Evolutionary conservation across 768 basidiomycete genomes (phyloP).

Genomic region (Lactifluus hygrophoroides): DNA sequence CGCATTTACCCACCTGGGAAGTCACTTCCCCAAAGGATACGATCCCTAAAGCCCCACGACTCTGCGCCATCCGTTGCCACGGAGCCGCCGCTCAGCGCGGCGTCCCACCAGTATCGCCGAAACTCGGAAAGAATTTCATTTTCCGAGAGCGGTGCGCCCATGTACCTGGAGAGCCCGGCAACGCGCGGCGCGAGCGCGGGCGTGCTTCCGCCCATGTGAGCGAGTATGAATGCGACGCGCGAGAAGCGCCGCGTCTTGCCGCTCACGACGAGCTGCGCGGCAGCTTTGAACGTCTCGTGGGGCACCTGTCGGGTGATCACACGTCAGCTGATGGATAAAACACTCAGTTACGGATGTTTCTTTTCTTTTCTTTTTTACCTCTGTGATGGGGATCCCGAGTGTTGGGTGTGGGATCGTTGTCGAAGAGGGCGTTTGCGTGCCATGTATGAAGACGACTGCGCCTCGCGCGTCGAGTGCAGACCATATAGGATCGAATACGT

Average conservation of each 20-base stretch:
- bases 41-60: slow-evolving; percentile 40
- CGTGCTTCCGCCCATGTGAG: slow-evolving; percentile 67
- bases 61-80: slow-evolving; percentile 45
- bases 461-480: slow-evolving; percentile 51
- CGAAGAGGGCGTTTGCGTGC: slow-evolving; percentile 55
- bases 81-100: slow-evolving; percentile 53
- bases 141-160: slow-evolving; percentile 57
- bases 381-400: slow-evolving; percentile 60
- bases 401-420: slow-evolving; percentile 54
- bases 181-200: slow-evolving; percentile 60
- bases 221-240: slow-evolving; percentile 55
- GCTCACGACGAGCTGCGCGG: slow-evolving; percentile 66
- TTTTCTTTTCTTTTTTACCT: too few relatives aligned
- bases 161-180: slow-evolving; percentile 55
- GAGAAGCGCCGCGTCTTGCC: slow-evolving; percentile 57
- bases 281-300: slow-evolving; percentile 77
- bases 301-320: slow-evolving; percentile 57
- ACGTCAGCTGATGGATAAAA: not conserved
- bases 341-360: too few relatives aligned
- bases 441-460: slow-evolving; percentile 65
- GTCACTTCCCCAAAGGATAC: slow-evolving; percentile 64
- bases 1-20: slow-evolving; percentile 56
- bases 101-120: slow-evolving; percentile 65
- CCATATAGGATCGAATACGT: slow-evolving; percentile 59
- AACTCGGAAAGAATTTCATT: slow-evolving; percentile 66